Evolutionary conservation across 805 yeast species (phyloP).

Genomic region (Wickerhamiella sergipiensis): DNA sequence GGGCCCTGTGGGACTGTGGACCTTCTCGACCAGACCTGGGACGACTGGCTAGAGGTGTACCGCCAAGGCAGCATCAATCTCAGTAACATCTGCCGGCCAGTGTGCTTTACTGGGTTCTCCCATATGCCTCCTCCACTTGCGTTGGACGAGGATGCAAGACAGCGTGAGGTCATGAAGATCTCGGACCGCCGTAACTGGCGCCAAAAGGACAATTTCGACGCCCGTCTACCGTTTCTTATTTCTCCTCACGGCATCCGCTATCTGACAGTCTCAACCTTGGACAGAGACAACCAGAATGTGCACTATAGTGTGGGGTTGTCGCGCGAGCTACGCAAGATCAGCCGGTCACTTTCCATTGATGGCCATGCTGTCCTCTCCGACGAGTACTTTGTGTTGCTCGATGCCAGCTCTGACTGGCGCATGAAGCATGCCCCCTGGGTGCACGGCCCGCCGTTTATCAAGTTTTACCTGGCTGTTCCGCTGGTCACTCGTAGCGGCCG

Average conservation of each 20-base stretch:
- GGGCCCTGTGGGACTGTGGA: slow-evolving; percentile 1
- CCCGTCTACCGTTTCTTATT: slow-evolving; percentile 26
- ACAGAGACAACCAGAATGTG: slow-evolving; percentile 33
- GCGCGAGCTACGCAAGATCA: slow-evolving; percentile 30
- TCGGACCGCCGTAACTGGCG: slow-evolving; percentile 37
- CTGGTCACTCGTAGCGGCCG: slow-evolving; percentile 26
- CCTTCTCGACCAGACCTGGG: slow-evolving; percentile 15
- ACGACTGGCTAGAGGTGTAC: slow-evolving; percentile 16
- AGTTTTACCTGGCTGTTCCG: slow-evolving; percentile 56
- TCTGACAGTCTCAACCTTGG: slow-evolving; percentile 46
- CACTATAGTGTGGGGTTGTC: slow-evolving; percentile 36
- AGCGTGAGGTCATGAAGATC: slow-evolving; percentile 31
- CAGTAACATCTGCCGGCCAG: slow-evolving; percentile 38
- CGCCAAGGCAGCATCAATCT: slow-evolving; percentile 8
- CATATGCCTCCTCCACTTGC: slow-evolving; percentile 49
- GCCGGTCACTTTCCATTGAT: slow-evolving; percentile 45
- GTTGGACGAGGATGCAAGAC: slow-evolving; percentile 35
- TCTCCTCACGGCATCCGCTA: slow-evolving; percentile 35
- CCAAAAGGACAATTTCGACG: slow-evolving; percentile 28
- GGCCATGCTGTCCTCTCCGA: slow-evolving; percentile 53
- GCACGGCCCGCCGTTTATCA: slow-evolving; percentile 42
- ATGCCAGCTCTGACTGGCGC: slow-evolving; percentile 63
- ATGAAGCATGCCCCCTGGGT: slow-evolving; percentile 49
- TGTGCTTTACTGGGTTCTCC: slow-evolving; percentile 33
- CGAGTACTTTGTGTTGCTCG: slow-evolving; percentile 39